Base-by-base conservation (phyloP, 2,329 filamentous ascomycete genomes). In the Diaporthe citriasiana region DNA sequence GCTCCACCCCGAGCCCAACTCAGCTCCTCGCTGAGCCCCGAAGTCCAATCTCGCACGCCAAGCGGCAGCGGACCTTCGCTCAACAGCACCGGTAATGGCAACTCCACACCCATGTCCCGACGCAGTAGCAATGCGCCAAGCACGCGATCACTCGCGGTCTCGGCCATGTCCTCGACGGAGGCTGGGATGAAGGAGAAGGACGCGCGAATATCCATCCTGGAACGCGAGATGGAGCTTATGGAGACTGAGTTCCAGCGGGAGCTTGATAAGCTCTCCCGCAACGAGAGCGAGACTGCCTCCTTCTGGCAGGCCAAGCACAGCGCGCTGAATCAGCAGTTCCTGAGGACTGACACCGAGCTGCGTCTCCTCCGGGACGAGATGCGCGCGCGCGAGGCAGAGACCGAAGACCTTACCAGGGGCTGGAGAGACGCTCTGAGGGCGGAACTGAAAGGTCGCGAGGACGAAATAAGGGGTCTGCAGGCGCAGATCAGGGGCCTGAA, bases 401-500 rank as follows among this genome's bases (percentile, higher is more conserved):
- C 84, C 40, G 82, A 85, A 50, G 87, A 89, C 79, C 55, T 68
- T 38, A 83, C 90, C 50, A 84, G 86, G 15, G 84, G 85, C 59
- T 87, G 85, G 27, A 87, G 85, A 82, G 87, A 87, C 60, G 82
- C 84, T 74, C 80, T 88, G 66, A 83, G 85, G 75, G 82, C 83
- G 9, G 84, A 88, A 75, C 77, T 89, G 15, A 81, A 82, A 22
- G 84, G 83, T 69, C 84, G 85, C n/a, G 90, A 93, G 70, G 87
- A 89, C 33, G 89, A 92, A 81, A 85, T 90, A 5, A 82, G 84
- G 30, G 83, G 84, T 65, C 82, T 93, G 74, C 83, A 88, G 70
- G 84, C 85, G 4, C 92, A 94, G 81, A 87, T 94, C 0, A 82
- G 89, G 13, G 92, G 91, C 2, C 84, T 94, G 74, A 94, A 94